These are phyloP conservation scores for Russula virescens DNA, from an alignment of 768 basidiomycete species.

Conservation along the genomic window DNA sequence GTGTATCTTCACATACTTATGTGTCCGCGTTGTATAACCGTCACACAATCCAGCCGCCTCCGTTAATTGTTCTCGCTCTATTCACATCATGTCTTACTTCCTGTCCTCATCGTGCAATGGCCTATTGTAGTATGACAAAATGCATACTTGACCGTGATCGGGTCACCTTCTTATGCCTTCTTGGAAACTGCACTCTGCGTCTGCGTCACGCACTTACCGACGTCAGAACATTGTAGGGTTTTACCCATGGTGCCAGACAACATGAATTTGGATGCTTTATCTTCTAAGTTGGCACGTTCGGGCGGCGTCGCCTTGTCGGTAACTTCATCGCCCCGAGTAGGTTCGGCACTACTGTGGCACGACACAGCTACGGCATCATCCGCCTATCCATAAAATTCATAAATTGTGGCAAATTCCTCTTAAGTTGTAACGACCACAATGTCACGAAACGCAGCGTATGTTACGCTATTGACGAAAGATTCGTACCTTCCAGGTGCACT, in stretches of 20 bases:
- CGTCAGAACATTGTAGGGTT: not conserved
- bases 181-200: not conserved
- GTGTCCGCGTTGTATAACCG: not conserved
- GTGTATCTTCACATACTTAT: conserved; percentile 32
- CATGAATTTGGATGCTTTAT: not conserved
- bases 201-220: not conserved
- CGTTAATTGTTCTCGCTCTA: conserved; percentile 25
- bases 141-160: conserved; percentile 7
- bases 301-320: not conserved
- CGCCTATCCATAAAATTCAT: not conserved
- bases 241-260: not conserved
- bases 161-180: conserved; percentile 1
- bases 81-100: conserved; percentile 4
- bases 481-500: conserved; percentile 54
- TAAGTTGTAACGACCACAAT: conserved; percentile 23
- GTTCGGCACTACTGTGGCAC: not conserved
- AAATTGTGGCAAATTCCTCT: too few relatives aligned
- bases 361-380: conserved; percentile 1
- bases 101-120: conserved; percentile 19
- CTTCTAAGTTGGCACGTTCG: not conserved
- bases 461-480: conserved; percentile 68
- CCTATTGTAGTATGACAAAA: conserved; percentile 24
- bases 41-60: conserved; percentile 29
- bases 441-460: conserved; percentile 52
- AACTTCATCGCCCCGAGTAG: too few relatives aligned